phyloP scores from a whole-genome alignment of 139 green algal species.

The Picochlorum sp. region DNA sequence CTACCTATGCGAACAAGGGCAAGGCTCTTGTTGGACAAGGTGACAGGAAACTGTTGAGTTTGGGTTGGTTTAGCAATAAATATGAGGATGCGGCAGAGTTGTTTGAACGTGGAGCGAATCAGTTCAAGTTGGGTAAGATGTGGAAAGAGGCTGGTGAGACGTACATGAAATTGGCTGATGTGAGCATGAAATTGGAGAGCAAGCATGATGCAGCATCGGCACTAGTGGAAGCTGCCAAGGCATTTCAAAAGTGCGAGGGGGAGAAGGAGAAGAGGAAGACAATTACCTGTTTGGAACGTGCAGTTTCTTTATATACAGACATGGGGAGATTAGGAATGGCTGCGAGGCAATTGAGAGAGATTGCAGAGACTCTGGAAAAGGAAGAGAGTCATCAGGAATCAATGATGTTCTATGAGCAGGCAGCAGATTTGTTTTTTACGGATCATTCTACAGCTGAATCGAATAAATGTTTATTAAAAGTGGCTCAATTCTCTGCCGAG shows the following conservation, averaged over 20 bases:
- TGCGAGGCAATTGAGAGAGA: constrained; percentile 72
- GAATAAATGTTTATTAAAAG: constrained; percentile 74
- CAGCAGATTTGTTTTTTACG: constrained; percentile 76
- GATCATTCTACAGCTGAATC: constrained; percentile 69
- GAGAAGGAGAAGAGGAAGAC: constrained; percentile 19
- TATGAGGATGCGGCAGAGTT: constrained; percentile 92
- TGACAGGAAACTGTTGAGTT: constrained; percentile 82
- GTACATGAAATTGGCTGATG: constrained; percentile 69
- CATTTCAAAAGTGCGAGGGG: constrained; percentile 64
- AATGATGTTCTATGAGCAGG: constrained; percentile 72
- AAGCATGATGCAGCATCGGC: constrained; percentile 76
- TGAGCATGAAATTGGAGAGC: constrained; percentile 79
- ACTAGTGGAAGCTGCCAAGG: constrained; percentile 81
- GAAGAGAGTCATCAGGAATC: constrained; percentile 56
- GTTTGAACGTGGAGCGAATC: constrained; percentile 83
- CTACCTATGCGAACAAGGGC: background rate
- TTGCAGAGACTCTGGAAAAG: constrained; percentile 81
- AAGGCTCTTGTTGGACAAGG: constrained; percentile 24
- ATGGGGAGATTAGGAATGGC: constrained; percentile 91
- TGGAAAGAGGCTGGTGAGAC: constrained; percentile 66
- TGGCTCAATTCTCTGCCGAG: constrained; percentile 68
- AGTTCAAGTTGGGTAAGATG: constrained; percentile 91
- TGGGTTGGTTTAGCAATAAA: constrained; percentile 74
- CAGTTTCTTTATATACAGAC: constrained; percentile 83
- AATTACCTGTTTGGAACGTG: constrained; percentile 47